These are phyloP conservation scores for Penicillium hordei DNA, from an alignment of 2,329 filamentous ascomycete genomes.

Conservation along the genomic window DNA sequence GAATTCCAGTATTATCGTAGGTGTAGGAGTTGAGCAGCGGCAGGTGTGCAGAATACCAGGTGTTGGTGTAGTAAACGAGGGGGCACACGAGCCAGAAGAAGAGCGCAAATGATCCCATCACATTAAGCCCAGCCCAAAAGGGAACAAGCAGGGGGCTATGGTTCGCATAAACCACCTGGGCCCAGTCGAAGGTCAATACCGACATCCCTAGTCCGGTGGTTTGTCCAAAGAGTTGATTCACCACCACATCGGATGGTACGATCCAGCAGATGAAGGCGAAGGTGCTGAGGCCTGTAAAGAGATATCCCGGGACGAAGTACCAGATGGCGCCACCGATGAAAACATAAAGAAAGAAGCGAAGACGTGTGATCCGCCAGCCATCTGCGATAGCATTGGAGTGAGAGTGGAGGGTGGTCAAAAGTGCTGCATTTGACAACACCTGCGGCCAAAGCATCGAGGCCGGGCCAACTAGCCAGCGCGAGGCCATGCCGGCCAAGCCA, in stretches of 20 bases:
- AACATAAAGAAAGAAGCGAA: constrained; percentile 40
- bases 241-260: constrained; percentile 63
- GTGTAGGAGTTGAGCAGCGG: constrained; percentile 61
- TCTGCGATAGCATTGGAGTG: constrained; percentile 37
- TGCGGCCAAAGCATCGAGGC: constrained; percentile 66
- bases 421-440: constrained; percentile 52
- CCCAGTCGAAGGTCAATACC: constrained; percentile 74
- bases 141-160: constrained; percentile 68
- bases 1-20: constrained; percentile 62
- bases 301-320: constrained; percentile 58
- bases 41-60: constrained; percentile 58
- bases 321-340: constrained; percentile 35
- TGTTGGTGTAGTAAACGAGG: constrained; percentile 54
- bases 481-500: constrained; percentile 60
- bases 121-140: constrained; percentile 48
- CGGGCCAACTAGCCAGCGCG: constrained; percentile 59
- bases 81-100: constrained; percentile 49
- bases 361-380: constrained; percentile 44
- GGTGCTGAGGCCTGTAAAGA: constrained; percentile 67
- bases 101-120: constrained; percentile 46
- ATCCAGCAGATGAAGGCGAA: constrained; percentile 74
- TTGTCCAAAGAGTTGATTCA: constrained; percentile 73
- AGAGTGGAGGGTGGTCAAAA: constrained; percentile 45
- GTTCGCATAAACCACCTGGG: constrained; percentile 67
- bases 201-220: constrained; percentile 65